phyloP scores from a whole-genome alignment of 305 asterid genomes.

The Fraxinus dipetala region DNA sequence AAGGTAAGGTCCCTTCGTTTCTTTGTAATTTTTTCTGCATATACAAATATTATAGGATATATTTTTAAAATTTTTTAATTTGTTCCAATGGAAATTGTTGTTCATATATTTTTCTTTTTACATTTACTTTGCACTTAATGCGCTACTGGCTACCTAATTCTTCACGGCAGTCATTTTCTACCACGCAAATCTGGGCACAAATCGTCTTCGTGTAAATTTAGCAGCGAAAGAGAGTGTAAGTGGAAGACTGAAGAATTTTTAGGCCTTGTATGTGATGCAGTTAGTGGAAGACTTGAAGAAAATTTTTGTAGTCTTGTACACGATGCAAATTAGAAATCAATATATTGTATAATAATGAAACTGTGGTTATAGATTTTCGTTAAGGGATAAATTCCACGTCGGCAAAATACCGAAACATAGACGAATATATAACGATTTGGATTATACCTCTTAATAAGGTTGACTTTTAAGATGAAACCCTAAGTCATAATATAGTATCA shows the following conservation, averaged over 20 bases:
- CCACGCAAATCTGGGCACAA: background rate
- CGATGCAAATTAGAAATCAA: background rate
- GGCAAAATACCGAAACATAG: too few species aligned
- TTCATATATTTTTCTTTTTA: too few species aligned
- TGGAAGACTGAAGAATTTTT: background rate
- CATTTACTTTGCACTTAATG: background rate
- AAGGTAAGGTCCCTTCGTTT: background rate
- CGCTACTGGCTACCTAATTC: background rate
- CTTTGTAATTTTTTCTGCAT: background rate
- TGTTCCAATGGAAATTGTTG: too few species aligned
- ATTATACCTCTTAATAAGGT: too few species aligned
- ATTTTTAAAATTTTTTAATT: too few species aligned
- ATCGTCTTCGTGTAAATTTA: background rate
- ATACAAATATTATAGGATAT: background rate
- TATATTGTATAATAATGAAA: background rate
- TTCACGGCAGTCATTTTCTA: background rate
- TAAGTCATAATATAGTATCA: too few species aligned
- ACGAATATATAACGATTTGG: too few species aligned
- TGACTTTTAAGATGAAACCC: too few species aligned
- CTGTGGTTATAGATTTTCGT: background rate
- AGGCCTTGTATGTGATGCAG: background rate
- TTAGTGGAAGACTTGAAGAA: background rate
- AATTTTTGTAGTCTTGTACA: background rate
- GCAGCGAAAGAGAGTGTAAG: background rate
- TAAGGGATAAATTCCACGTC: too few species aligned